Percentiles rank a stretch among this genome's conserved stretches.
Conservation (phyloP, 2,329 filamentous ascomycete genomes). For the Neonectria punicea region DNA sequence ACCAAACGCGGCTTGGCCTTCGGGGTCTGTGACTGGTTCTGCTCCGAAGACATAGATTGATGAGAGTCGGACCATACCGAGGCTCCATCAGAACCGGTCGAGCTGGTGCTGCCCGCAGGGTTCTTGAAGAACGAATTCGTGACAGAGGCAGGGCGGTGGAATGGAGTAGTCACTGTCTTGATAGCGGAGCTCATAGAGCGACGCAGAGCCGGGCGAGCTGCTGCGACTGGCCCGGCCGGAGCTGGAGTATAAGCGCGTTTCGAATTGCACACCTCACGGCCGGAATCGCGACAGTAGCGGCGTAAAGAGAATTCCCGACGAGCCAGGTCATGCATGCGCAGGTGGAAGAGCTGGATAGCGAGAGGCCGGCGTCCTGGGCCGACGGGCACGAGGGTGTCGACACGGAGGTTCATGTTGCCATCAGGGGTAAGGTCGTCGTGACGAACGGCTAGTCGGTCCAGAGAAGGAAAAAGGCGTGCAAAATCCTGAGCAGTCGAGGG, state of each 20-base stretch:
- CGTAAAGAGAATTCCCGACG: constrained; percentile 89
- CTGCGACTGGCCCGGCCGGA: constrained; percentile 30
- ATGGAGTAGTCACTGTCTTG: constrained; percentile 54
- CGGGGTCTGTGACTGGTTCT: constrained; percentile 35
- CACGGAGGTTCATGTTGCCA: constrained; percentile 94
- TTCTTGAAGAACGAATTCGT: constrained; percentile 38
- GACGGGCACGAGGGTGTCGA: constrained; percentile 77
- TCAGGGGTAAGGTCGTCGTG: constrained; percentile 92
- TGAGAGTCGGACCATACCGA: constrained; percentile 42
- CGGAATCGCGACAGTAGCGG: constrained; percentile 91
- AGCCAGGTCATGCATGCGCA: constrained; percentile 92
- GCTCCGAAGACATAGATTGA: constrained; percentile 32
- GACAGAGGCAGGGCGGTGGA: constrained; percentile 44
- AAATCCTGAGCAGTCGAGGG: constrained; percentile 87
- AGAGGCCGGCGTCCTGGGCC: constrained; percentile 71
- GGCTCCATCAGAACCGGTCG: constrained; percentile 34
- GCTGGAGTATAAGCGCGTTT: constrained; percentile 69
- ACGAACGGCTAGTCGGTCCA: constrained; percentile 81
- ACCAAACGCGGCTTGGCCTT: constrained; percentile 51
- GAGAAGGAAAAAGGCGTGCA: constrained; percentile 85
- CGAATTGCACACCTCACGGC: constrained; percentile 90
- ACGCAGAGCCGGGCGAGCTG: constrained; percentile 59
- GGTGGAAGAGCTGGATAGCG: constrained; percentile 84
- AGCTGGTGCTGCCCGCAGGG: constrained; percentile 25
- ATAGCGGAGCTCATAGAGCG: constrained; percentile 57